phyloP scores from a whole-genome alignment of 768 basidiomycete species.

The Boletus reticulatus region DNA sequence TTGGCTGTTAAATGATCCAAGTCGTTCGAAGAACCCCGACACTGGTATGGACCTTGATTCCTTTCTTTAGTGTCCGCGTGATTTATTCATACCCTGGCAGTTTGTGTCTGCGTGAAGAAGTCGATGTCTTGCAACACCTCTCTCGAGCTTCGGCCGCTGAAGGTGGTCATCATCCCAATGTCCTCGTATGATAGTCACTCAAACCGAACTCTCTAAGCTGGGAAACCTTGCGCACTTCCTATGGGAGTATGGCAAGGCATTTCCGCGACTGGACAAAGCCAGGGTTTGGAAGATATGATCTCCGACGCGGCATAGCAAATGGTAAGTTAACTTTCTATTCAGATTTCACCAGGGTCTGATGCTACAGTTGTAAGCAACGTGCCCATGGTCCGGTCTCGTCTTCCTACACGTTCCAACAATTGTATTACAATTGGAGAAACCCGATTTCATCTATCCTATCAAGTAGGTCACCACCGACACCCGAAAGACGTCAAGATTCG shows the following conservation, averaged over 20 bases:
- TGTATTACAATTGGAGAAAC: too few species aligned
- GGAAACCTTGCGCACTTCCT: slow-evolving; percentile 92
- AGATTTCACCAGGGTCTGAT: too few species aligned
- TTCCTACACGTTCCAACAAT: too few species aligned
- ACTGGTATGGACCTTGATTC: slow-evolving; percentile 58
- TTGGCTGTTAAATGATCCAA: slow-evolving; percentile 96
- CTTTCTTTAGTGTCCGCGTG: slow-evolving; percentile 11
- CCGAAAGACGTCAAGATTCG: too few species aligned
- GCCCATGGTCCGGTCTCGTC: too few species aligned
- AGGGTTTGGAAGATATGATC: slow-evolving; percentile 87
- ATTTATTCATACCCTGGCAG: slow-evolving; percentile 37
- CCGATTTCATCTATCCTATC: too few species aligned
- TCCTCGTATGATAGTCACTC: slow-evolving; percentile 84
- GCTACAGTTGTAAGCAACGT: too few species aligned
- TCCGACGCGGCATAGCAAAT: too few species aligned
- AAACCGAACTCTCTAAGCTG: slow-evolving; percentile 90
- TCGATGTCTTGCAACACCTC: slow-evolving; percentile 85
- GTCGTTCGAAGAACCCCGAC: slow-evolving; percentile 85
- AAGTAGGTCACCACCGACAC: too few species aligned
- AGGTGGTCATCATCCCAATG: slow-evolving; percentile 62
- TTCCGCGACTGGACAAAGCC: slow-evolving; percentile 85
- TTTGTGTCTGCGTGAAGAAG: slow-evolving; percentile 89
- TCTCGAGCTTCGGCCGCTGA: slow-evolving; percentile 31
- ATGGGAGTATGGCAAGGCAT: slow-evolving; percentile 83
- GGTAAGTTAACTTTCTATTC: too few species aligned